A percentile compares a stretch with the other conserved stretches of the same genome.
Evolutionary conservation across 176 grass and related monocot genomes (phyloP).

Genomic region (Paspalum notatum): DNA sequence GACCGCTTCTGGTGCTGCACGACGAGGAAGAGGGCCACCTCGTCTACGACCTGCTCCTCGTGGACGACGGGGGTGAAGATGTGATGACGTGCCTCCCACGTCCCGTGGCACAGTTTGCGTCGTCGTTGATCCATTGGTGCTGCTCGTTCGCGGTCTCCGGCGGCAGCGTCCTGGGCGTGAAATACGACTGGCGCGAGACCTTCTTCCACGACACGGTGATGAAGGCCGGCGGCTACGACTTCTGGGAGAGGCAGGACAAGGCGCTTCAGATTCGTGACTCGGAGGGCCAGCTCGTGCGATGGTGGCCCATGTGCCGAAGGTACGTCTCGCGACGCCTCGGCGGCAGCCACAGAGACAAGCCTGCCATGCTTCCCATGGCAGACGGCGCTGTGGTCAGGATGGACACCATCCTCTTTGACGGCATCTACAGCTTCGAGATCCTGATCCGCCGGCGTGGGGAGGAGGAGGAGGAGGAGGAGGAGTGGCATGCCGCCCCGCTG

Average conservation of each 20-base stretch:
- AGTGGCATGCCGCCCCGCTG: background rate
- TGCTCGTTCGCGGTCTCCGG: background rate
- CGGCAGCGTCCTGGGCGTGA: background rate
- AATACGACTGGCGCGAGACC: background rate
- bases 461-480: no score
- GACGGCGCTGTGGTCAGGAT: background rate
- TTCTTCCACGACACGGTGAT: slow-evolving; percentile 1
- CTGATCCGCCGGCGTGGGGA: background rate
- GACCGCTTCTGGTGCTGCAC: slow-evolving; percentile 8
- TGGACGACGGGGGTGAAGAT: background rate
- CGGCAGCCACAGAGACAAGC: background rate
- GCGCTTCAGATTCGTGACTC: background rate
- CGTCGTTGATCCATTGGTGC: background rate
- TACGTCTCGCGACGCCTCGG: background rate
- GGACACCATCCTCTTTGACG: slow-evolving; percentile 9
- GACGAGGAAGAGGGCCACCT: slow-evolving; percentile 11
- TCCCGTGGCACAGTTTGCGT: background rate
- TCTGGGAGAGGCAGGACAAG: background rate
- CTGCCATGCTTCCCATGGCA: background rate
- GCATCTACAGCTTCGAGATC: background rate
- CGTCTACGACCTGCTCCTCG: background rate
- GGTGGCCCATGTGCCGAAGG: background rate
- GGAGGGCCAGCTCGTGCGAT: background rate
- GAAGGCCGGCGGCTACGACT: slow-evolving; percentile 4
- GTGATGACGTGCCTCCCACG: background rate